phyloP scores from a whole-genome alignment of 306 rosid genomes.

The Prunus fruticosa region DNA sequence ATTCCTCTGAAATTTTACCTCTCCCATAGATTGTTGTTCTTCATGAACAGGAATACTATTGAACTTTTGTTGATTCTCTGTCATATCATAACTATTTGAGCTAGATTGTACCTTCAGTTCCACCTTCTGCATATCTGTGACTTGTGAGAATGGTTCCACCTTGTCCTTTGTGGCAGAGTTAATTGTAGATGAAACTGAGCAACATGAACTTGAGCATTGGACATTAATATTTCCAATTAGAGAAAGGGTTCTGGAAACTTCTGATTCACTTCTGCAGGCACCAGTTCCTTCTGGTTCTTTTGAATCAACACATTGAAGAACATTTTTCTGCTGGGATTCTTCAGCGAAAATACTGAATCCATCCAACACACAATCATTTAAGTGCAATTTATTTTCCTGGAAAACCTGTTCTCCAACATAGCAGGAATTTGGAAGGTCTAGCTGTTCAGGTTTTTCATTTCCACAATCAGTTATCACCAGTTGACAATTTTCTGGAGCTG shows the following conservation, averaged over 20 bases:
- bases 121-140: constrained; percentile 18
- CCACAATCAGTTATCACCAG: not conserved
- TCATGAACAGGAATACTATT: constrained; percentile 19
- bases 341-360: not conserved
- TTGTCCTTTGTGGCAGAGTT: constrained; percentile 14
- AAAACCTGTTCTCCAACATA: constrained; percentile 19
- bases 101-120: constrained; percentile 19
- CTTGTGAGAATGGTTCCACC: constrained; percentile 30
- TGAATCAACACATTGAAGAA: not conserved
- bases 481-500: constrained; percentile 22
- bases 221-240: constrained; percentile 15
- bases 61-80: constrained; percentile 17
- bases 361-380: constrained; percentile 6
- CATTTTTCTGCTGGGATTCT: constrained; percentile 2
- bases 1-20: constrained; percentile 18
- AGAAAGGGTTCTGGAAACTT: constrained; percentile 8
- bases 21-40: constrained; percentile 18
- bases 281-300: constrained; percentile 11
- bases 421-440: constrained; percentile 19
- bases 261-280: constrained; percentile 16
- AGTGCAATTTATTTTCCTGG: constrained; percentile 1
- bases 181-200: constrained; percentile 4
- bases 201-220: constrained; percentile 13
- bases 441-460: constrained; percentile 10
- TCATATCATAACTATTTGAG: constrained; percentile 20